Evolutionary conservation across 805 yeast genomes (phyloP), one percentile per base, ranked within the genome.

Genomic region (Lipomyces yamanashiensis): DNA sequence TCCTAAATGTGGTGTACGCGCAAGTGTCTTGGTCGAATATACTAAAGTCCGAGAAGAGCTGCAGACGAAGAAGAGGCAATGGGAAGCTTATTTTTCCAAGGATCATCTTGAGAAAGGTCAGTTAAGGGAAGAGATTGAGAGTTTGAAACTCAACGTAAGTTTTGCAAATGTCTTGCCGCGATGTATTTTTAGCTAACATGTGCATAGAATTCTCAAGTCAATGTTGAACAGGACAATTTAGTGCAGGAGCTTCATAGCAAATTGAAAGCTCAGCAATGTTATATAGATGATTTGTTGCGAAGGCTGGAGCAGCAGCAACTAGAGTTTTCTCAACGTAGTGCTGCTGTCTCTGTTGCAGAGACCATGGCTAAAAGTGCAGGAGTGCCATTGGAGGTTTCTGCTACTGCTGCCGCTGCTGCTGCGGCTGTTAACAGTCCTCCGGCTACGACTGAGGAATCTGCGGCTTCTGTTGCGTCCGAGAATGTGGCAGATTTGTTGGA

Each of bases 11-110:
- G 66, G 66, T 7, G 54, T 64, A 12, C 55, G 59, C 17, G 65
- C 68, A 5, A 45, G 58, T 12, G 37, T 58, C 10, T 49, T 62
- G 1, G 62, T 62, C 15, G 68, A 64, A 19, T 44, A 51, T 39
- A 45, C 66, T 3, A 61, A 58, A 19, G 58, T 54, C 19, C 48
- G 43, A 23, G 67, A 64, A 21, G 68, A 64, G 43, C 58, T 64
- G 21, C 49, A 37, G 15, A 43, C 54, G 12, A 64, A 64, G 58
- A 64, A 64, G 47, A 55, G 49, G 40, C 59, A 58, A 36, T 62
- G 66, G 67, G 67, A 64, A 28, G 33, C 15, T 36, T 64, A 64
- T 34, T 64, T 62, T 43, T 23, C 52, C 10, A 58, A 58, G 19
- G 68, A 64, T 44, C 52, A 62, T 17, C 50, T 28, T 12, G 61